phyloP scores from a whole-genome alignment of 805 yeast genomes.

The Groenewaldozyma tartarivorans region DNA sequence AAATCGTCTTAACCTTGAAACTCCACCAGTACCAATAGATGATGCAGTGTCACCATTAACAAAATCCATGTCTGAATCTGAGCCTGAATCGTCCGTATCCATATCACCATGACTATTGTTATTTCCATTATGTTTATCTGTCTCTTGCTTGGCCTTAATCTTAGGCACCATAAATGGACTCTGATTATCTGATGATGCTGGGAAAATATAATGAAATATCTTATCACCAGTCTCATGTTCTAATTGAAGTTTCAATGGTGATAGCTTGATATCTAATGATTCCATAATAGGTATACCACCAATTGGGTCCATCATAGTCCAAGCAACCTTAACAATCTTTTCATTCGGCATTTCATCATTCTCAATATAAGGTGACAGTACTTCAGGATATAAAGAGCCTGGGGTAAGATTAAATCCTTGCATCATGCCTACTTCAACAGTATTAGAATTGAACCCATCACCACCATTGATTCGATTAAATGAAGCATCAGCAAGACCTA shows the following conservation, averaged over 20 bases:
- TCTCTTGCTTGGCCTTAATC: constrained; percentile 6
- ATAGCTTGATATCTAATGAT: constrained; percentile 46
- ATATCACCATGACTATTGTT: constrained; percentile 10
- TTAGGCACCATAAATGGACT: constrained; percentile 18
- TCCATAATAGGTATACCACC: constrained; percentile 86
- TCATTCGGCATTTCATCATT: constrained; percentile 8
- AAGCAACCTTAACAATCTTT: constrained; percentile 38
- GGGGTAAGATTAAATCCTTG: constrained; percentile 60
- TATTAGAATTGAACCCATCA: constrained; percentile 59
- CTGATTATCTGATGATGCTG: constrained; percentile 33
- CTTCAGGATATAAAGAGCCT: constrained; percentile 55
- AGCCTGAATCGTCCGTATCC: not conserved
- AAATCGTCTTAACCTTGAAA: too few species aligned
- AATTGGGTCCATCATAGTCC: constrained; percentile 80
- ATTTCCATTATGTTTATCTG: constrained; percentile 3
- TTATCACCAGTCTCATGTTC: constrained; percentile 62
- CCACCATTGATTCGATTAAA: constrained; percentile 54
- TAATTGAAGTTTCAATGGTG: constrained; percentile 62
- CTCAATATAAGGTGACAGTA: constrained; percentile 43
- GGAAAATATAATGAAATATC: constrained; percentile 63
- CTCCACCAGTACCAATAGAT: not conserved
- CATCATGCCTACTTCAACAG: constrained; percentile 47
- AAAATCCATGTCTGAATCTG: constrained; percentile 2
- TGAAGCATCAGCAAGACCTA: constrained; percentile 51
- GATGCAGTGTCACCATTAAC: constrained; percentile 2